These are phyloP conservation scores for Aspergillus sp. DNA, from an alignment of 2,329 filamentous ascomycete genomes.

Conservation along the genomic window DNA sequence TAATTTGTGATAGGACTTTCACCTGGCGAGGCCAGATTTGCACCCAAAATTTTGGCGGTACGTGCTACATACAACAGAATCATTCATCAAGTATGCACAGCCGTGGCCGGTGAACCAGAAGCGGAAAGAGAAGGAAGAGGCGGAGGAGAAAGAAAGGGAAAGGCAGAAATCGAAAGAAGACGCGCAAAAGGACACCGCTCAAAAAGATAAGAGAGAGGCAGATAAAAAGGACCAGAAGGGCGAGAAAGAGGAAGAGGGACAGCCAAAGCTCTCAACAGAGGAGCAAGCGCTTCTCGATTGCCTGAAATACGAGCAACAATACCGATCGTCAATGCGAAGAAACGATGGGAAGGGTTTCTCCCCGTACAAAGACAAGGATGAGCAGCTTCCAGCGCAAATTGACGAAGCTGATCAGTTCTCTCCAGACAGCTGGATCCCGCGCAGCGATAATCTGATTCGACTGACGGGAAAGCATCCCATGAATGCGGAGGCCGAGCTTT, in stretches of 20 bases:
- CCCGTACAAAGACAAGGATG: slow-evolving; percentile 31
- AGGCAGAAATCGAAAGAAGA: slow-evolving; percentile 21
- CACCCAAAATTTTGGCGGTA: slow-evolving; percentile 51
- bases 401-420: slow-evolving; percentile 53
- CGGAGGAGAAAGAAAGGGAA: slow-evolving; percentile 2
- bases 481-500: slow-evolving; percentile 50
- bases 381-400: slow-evolving; percentile 33
- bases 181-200: background rate
- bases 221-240: background rate
- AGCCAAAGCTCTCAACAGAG: slow-evolving; percentile 41
- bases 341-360: slow-evolving; percentile 48
- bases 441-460: slow-evolving; percentile 48
- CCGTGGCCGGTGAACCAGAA: slow-evolving; percentile 51
- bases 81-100: slow-evolving; percentile 50
- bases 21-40: slow-evolving; percentile 45
- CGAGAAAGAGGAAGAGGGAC: background rate
- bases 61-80: slow-evolving; percentile 50
- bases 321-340: slow-evolving; percentile 41
- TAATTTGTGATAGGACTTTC: slow-evolving; percentile 38
- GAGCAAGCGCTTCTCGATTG: slow-evolving; percentile 45
- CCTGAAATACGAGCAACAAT: slow-evolving; percentile 46
- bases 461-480: slow-evolving; percentile 55
- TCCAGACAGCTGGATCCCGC: slow-evolving; percentile 56
- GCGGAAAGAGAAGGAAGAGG: slow-evolving; percentile 31
- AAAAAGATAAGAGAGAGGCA: background rate